Evolutionary conservation across 2,329 filamentous ascomycete genomes (phyloP).

Genomic region (Fusarium longipes): DNA sequence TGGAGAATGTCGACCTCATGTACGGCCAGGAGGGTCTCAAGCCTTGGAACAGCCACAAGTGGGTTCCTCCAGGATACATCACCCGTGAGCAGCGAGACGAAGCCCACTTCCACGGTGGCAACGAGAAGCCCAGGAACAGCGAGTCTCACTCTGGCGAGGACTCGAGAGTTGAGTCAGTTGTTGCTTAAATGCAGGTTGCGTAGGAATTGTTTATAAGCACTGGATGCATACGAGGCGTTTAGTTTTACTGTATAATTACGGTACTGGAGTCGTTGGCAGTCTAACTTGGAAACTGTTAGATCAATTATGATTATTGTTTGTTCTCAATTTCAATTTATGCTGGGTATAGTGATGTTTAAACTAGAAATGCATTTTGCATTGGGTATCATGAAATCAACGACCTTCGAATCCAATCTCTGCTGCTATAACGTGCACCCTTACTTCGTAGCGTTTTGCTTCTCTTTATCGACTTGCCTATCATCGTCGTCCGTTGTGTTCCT

Average conservation of each 20-base stretch:
- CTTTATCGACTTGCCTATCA: not conserved
- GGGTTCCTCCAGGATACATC: slow-evolving; percentile 60
- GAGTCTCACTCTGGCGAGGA: slow-evolving; percentile 40
- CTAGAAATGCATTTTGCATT: not conserved
- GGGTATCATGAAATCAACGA: not conserved
- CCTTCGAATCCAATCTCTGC: not conserved
- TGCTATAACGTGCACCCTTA: not conserved
- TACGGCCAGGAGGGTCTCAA: slow-evolving; percentile 70
- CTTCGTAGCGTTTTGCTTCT: not conserved
- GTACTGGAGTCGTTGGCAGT: slow-evolving; percentile 1
- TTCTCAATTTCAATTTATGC: not conserved
- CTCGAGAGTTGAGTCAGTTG: slow-evolving; percentile 27
- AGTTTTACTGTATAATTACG: slow-evolving; percentile 26
- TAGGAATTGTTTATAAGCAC: not conserved
- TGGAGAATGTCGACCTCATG: slow-evolving; percentile 80
- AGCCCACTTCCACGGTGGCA: slow-evolving; percentile 37
- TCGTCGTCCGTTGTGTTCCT: not conserved
- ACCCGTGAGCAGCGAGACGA: slow-evolving; percentile 54
- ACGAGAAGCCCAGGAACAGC: slow-evolving; percentile 41
- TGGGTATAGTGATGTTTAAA: slow-evolving; percentile 4
- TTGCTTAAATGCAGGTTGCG: slow-evolving; percentile 22
- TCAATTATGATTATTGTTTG: slow-evolving; percentile 23
- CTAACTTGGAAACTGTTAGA: not conserved
- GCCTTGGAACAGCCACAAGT: slow-evolving; percentile 69
- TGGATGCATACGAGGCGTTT: slow-evolving; percentile 32